Evolutionary conservation across 2,329 filamentous ascomycete species (phyloP), one percentile per base, ranked within the genome.

Genomic region (Ilyonectria sp.): DNA sequence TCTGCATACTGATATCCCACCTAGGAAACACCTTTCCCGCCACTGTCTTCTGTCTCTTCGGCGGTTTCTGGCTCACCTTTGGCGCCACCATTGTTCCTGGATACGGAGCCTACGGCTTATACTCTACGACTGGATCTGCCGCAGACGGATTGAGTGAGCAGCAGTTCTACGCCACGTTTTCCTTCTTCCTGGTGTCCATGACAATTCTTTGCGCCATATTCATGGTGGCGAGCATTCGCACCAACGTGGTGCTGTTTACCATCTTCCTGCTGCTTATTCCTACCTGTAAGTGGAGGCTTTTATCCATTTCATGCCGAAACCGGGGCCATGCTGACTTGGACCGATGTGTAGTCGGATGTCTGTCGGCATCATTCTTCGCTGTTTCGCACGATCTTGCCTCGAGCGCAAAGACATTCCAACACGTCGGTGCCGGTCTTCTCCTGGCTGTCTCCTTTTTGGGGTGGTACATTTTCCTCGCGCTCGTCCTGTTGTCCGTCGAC

Each of bases 111-210:
- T 82, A 83, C 11, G 82, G 79, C 63, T 67, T 77, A 19, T 84
- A 81, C 43, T 76, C 80, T 0, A 72, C 77, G 5, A 70, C 76
- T 31, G 76, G 76, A 6, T 50, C 66, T 6, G 67, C 78, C 0
- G 76, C 78, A 0, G 77, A 78, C 9, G 86, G 86, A 1, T 72
- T 86, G 4, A 68, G 74, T 2, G 80, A 82, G 2, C 75, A 79
- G 1, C 82, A 82, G 6, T 89, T 87, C 76, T 84, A 83, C 26
- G 81, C 85, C 7, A 84, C 83, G 11, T 85, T 86, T 61, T 82
- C 79, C 35, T 92, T 91, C 81, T 89, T 91, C 79, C 83, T 89
- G 54, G 73, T 92, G 54, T 83, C 84, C 68, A 92, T 92, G 89
- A 86, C 82, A 2, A 75, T 92, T 7, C 79, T 92, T 26, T 89